Evolutionary conservation across 306 rosid species (phyloP).

Genomic region (Begonia loranthoides): DNA sequence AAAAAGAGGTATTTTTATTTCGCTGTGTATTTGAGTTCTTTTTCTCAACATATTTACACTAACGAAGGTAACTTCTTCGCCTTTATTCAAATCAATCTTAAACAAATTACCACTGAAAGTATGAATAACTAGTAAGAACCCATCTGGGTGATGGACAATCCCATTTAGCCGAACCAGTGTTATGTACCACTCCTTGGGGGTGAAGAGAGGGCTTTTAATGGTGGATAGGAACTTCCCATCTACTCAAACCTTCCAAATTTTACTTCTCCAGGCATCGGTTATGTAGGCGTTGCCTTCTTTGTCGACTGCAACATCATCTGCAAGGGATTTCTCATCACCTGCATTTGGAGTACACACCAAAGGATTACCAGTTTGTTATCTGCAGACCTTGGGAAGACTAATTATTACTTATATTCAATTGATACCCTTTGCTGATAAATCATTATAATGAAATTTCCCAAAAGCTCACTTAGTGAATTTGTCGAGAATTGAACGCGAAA

Average conservation of each 20-base stretch:
- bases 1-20: too few relatives aligned
- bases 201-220: slow-evolving; percentile 53
- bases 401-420: too few relatives aligned
- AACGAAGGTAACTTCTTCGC: slow-evolving; percentile 50
- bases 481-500: too few relatives aligned
- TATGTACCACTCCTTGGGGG: slow-evolving; percentile 67
- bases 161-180: slow-evolving; percentile 66
- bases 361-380: too few relatives aligned
- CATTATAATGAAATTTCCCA: too few relatives aligned
- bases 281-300: slow-evolving; percentile 78
- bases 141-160: slow-evolving; percentile 83
- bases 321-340: slow-evolving; percentile 65
- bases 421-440: too few relatives aligned
- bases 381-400: too few relatives aligned
- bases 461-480: too few relatives aligned
- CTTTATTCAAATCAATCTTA: slow-evolving; percentile 49
- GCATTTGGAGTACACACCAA: slow-evolving; percentile 4
- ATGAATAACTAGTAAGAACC: slow-evolving; percentile 63
- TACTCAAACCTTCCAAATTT: slow-evolving; percentile 81
- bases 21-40: too few relatives aligned
- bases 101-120: slow-evolving; percentile 61
- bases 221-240: slow-evolving; percentile 44
- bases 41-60: too few relatives aligned
- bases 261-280: slow-evolving; percentile 42
- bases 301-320: slow-evolving; percentile 84